Conservation (phyloP, 768 basidiomycete species). For the Agaricus sinodeliciosus region DNA sequence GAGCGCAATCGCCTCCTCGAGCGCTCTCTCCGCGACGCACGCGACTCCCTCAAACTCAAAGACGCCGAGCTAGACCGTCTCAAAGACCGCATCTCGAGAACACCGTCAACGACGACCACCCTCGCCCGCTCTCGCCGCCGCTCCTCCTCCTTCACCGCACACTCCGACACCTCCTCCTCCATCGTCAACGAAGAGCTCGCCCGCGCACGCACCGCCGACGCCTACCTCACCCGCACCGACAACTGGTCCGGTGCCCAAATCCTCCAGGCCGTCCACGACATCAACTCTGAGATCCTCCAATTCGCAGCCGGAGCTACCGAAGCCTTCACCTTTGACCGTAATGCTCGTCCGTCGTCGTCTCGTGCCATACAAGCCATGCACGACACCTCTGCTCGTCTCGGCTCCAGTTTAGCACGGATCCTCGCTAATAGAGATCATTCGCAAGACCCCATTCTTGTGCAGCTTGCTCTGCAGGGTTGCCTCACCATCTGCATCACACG, state of each 20-base stretch:
- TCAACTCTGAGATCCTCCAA: constrained; percentile 78
- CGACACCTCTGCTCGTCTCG: constrained; percentile 58
- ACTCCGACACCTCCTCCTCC: constrained; percentile 15
- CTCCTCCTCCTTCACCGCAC: no score
- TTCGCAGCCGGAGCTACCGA: constrained; percentile 73
- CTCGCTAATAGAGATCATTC: constrained; percentile 60
- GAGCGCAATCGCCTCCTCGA: constrained; percentile 62
- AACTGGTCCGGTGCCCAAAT: constrained; percentile 73
- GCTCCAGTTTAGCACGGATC: constrained; percentile 52
- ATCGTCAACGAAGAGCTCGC: constrained; percentile 47
- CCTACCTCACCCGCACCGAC: constrained; percentile 70
- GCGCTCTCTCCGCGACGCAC: constrained; percentile 55
- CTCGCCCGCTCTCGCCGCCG: no score
- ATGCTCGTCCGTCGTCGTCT: constrained; percentile 6
- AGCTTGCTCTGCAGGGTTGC: constrained; percentile 69
- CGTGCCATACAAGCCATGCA: constrained; percentile 47
- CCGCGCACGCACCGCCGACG: constrained; percentile 50
- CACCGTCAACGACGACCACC: no score
- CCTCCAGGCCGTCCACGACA: constrained; percentile 71
- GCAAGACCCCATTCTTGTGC: constrained; percentile 71
- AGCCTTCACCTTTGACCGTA: constrained; percentile 41
- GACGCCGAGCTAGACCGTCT: constrained; percentile 57
- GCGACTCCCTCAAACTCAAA: constrained; percentile 48
- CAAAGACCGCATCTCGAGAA: constrained; percentile 22
- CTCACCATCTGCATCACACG: constrained; percentile 61